These are phyloP conservation scores for Davidsoniella neocaledoniae DNA, from an alignment of 2,329 filamentous ascomycete genomes.

Conservation along the genomic window DNA sequence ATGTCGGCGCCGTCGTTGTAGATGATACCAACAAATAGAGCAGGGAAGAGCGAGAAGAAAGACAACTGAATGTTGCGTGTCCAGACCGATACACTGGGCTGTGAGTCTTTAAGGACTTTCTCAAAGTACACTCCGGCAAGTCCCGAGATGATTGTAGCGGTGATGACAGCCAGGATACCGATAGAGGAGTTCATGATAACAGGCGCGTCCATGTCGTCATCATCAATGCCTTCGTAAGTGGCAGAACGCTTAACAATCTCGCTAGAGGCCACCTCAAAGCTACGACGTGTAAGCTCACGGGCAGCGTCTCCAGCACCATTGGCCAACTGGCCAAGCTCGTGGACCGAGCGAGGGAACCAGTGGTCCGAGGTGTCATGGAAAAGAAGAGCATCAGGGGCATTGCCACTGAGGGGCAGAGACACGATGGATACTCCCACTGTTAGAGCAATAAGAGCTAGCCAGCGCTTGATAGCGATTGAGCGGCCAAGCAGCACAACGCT, in stretches of 20 bases:
- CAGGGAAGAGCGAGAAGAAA: slow-evolving; percentile 84
- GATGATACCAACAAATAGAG: slow-evolving; percentile 69
- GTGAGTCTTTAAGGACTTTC: slow-evolving; percentile 80
- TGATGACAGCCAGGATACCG: slow-evolving; percentile 61
- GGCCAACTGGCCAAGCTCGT: slow-evolving; percentile 48
- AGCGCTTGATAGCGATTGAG: slow-evolving; percentile 54
- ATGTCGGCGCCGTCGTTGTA: slow-evolving; percentile 79
- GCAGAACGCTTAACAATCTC: slow-evolving; percentile 48
- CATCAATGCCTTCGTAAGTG: slow-evolving; percentile 76
- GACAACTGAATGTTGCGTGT: slow-evolving; percentile 87
- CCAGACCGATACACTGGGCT: slow-evolving; percentile 65
- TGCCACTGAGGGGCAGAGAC: slow-evolving; percentile 50
- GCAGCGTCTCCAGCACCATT: slow-evolving; percentile 33
- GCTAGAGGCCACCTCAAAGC: slow-evolving; percentile 21
- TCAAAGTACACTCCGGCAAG: slow-evolving; percentile 78
- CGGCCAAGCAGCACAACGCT: slow-evolving; percentile 62
- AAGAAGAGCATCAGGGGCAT: slow-evolving; percentile 38
- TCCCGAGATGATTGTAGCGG: slow-evolving; percentile 66
- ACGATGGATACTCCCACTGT: slow-evolving; percentile 73
- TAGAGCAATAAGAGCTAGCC: slow-evolving; percentile 64
- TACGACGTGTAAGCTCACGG: slow-evolving; percentile 32
- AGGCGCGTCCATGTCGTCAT: slow-evolving; percentile 34
- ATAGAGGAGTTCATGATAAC: slow-evolving; percentile 39
- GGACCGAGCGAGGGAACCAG: slow-evolving; percentile 63
- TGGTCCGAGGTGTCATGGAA: slow-evolving; percentile 47